Base-by-base conservation (phyloP, 1,139 yeast genomes). In the Chernovozyma aurita region DNA sequence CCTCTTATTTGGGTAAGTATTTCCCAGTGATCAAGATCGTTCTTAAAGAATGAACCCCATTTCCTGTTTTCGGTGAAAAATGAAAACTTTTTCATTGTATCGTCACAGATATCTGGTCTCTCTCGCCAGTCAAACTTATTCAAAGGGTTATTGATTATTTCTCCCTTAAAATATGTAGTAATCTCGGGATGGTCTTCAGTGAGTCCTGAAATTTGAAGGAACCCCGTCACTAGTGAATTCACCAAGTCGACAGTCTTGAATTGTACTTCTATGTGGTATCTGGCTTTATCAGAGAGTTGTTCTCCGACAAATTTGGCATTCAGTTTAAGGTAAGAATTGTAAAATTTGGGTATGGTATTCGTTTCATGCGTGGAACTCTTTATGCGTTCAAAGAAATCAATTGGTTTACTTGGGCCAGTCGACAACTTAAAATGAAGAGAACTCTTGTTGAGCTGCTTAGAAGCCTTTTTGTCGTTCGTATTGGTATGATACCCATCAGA, bases 1-100 rank as follows among this genome's bases (percentile, higher is more conserved):
- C 46, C 46, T 20, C 53, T 46, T 21, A 57, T 52, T 13, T 79
- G 70, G 2, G 81, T 79, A 48, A 90, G 80, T 48, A 85, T 76
- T 34, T 80, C 73, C 97, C 97, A 90, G 60, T 88, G 96, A 43
- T 80, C 85, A 34, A 85, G 60, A 60, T 88, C 97, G 41, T 80
- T 83, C 39, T 74, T 72, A 36, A 75, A 76, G 30, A 63, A 65
- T 1, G 95, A 72, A 4, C 80, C 82, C 88, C 88, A 78, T 18
- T 45, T 44, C 28, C 49, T 52, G 43, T 69, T 64, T 37, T 67
- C 73, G 1, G 76, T 68, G 25, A 61, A 46, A 40, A 70, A 70
- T 28, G 69, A 59, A 44, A 61, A 69, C 20, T 48, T 48, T 32
- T 53, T 54, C 32, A 50, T 37, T 3, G 38, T 27, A 3, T 34